Evolutionary conservation across 2,329 filamentous ascomycete genomes (phyloP).

Genomic region (Monosporascus sp.): DNA sequence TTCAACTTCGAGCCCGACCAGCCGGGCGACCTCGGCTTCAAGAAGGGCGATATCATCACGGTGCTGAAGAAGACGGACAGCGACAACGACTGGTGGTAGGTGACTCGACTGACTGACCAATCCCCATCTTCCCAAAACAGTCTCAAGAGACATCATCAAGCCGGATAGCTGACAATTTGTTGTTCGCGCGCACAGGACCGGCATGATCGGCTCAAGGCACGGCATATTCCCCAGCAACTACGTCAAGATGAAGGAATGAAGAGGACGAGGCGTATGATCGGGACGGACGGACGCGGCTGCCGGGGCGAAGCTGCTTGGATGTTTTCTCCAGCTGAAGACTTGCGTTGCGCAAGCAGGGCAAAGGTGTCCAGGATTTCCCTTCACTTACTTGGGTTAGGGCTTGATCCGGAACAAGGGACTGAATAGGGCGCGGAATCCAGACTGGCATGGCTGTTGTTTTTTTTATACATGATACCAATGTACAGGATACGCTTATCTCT

Average conservation of each 20-base stretch:
- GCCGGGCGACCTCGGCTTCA: constrained; percentile 87
- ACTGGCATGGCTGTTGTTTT: background rate
- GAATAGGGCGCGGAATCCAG: background rate
- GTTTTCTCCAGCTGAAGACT: too few relatives aligned
- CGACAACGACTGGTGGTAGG: constrained; percentile 89
- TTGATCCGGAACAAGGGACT: background rate
- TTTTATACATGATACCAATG: background rate
- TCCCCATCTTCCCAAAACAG: background rate
- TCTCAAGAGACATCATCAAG: too few relatives aligned
- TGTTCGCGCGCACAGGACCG: constrained; percentile 57
- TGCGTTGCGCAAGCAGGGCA: background rate
- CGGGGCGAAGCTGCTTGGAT: too few relatives aligned
- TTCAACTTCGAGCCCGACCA: constrained; percentile 95
- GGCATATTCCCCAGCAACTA: constrained; percentile 91
- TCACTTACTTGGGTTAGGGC: background rate
- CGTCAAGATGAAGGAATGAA: constrained; percentile 54
- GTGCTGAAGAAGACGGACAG: constrained; percentile 93
- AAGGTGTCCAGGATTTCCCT: background rate
- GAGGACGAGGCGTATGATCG: background rate
- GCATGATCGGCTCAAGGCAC: constrained; percentile 74
- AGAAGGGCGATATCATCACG: constrained; percentile 95
- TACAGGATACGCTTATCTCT: background rate
- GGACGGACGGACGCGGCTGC: too few relatives aligned
- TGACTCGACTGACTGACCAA: constrained; percentile 14
- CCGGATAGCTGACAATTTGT: background rate